Base-by-base conservation (phyloP, 2,329 filamentous ascomycete species). In the Ophiosphaerella herpotricha region DNA sequence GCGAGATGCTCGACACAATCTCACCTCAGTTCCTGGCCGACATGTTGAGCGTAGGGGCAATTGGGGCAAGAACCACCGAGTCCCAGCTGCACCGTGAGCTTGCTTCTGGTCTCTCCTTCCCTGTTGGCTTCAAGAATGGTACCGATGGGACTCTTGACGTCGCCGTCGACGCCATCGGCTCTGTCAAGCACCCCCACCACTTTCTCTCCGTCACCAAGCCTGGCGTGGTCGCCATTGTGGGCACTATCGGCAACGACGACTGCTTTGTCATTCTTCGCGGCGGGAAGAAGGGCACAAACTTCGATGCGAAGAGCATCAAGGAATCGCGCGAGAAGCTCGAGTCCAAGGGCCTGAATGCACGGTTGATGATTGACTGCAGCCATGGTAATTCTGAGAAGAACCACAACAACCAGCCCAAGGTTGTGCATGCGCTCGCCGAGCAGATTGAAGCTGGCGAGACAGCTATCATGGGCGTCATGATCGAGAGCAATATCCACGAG, bases 121-220 rank as follows among this genome's bases (percentile, higher is more conserved):
- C 94, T 2, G 91, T 99, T 9, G 94, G 94, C 43, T 99, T 99
- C 88, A 99, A 99, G 84, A 99, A 99, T 76, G 94, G 94, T 58
- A 99, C 94, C 29, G 94, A 99, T 72, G 94, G 94, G 43, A 88
- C 87, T 7, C 79, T 97, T 40, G 84, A 87, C 48, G 92, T 97
- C 4, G 92, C 94, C 11, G 90, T 97, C 63, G 94, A 99, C 72
- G 94, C 94, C 43, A 96, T 97, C 72, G 91, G 92, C 55, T 90
- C 94, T 13, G 93, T 95, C 43, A 86, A 84, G 72, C 90, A 96
- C 71, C 90, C 91, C 13, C 94, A 99, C 71, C 91, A 97, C 80
- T 97, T 99, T 82, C 82, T 99, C 63, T 96, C 91, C 5, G 93
- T 97, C 60, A 97, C 94, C 18, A 97, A 97, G 80, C 92, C 92